Conservation (phyloP, 2,329 filamentous ascomycete species). For the Clarireedia paspali region DNA sequence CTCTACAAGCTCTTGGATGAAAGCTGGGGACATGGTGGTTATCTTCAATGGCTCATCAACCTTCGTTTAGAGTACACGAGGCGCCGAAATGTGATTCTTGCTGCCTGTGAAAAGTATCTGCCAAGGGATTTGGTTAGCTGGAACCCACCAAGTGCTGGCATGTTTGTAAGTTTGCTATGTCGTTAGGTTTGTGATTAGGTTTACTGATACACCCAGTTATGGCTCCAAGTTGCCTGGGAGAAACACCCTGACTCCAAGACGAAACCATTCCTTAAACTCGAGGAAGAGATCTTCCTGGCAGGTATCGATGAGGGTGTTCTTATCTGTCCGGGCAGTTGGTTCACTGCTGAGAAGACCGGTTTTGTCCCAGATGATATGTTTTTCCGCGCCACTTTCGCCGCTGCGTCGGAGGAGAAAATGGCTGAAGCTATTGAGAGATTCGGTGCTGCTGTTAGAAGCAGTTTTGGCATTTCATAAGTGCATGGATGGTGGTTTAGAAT, state of each 20-base stretch:
- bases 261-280: conserved; percentile 56
- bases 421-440: conserved; percentile 66
- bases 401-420: conserved; percentile 66
- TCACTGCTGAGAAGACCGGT: conserved; percentile 63
- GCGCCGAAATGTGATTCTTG: conserved; percentile 68
- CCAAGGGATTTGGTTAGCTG: conserved; percentile 70
- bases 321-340: conserved; percentile 83
- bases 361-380: conserved; percentile 49
- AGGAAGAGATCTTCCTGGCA: conserved; percentile 77
- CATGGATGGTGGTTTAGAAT: too few species aligned
- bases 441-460: conserved; percentile 60
- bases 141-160: conserved; percentile 75
- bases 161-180: conserved; percentile 45
- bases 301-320: conserved; percentile 73
- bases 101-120: conserved; percentile 71
- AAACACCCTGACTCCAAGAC: conserved; percentile 53
- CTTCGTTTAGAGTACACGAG: conserved; percentile 74
- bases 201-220: conserved; percentile 44
- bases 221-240: conserved; percentile 61
- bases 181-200: background rate
- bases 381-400: conserved; percentile 85
- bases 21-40: conserved; percentile 87
- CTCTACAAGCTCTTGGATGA: conserved; percentile 88
- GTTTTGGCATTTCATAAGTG: conserved; percentile 37
- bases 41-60: conserved; percentile 81